Percentiles rank a stretch among this genome's conserved stretches.
Evolutionary conservation across 768 basidiomycete species (phyloP).

Genomic region (Xerocomellus dryophilus): DNA sequence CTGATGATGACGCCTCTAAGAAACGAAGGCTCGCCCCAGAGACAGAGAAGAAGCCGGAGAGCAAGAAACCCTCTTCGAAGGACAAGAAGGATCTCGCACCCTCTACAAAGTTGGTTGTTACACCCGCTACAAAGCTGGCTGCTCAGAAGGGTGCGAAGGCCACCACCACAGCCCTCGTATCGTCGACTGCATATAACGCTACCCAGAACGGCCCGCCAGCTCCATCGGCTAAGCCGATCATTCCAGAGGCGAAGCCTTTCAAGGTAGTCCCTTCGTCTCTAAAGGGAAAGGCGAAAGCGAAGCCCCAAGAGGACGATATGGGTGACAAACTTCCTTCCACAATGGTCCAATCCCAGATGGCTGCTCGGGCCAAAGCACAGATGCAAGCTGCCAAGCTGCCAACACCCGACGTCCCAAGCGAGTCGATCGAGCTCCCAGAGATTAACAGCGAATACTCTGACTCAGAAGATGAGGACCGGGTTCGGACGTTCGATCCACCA

Average conservation of each 20-base stretch:
- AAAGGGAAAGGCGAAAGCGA: constrained; percentile 52
- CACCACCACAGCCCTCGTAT: constrained; percentile 32
- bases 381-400: constrained; percentile 55
- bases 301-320: constrained; percentile 47
- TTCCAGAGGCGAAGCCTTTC: constrained; percentile 33
- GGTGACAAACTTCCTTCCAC: constrained; percentile 56
- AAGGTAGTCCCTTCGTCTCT: constrained; percentile 35
- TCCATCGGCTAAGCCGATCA: constrained; percentile 30
- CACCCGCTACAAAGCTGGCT: constrained; percentile 24
- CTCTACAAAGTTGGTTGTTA: constrained; percentile 26
- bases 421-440: constrained; percentile 89
- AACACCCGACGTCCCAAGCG: constrained; percentile 55
- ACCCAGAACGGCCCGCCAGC: constrained; percentile 30
- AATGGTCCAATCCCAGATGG: constrained; percentile 63
- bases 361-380: constrained; percentile 66
- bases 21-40: constrained; percentile 64
- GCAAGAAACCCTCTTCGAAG: constrained; percentile 63
- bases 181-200: constrained; percentile 40
- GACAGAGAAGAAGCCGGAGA: constrained; percentile 51
- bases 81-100: constrained; percentile 39
- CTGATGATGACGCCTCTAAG: constrained; percentile 69
- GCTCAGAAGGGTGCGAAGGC: constrained; percentile 39
- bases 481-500: constrained; percentile 69
- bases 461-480: constrained; percentile 86
- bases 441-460: constrained; percentile 97